phyloP scores from a whole-genome alignment of 768 basidiomycete genomes.

The Russula sp. region DNA sequence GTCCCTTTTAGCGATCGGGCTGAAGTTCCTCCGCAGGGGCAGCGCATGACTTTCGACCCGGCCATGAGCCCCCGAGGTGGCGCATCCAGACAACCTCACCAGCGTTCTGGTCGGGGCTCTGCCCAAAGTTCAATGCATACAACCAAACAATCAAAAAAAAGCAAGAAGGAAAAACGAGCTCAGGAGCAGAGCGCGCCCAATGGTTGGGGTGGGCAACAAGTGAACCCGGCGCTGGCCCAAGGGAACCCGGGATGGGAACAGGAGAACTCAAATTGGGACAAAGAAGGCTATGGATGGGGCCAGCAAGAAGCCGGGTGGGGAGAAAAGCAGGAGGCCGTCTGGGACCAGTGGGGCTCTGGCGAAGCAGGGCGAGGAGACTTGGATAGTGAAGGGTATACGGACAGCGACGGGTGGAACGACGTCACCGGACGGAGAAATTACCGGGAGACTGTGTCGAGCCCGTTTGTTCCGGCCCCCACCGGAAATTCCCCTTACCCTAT shows the following conservation, averaged over 20 bases:
- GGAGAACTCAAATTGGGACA: not conserved
- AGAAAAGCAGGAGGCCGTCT: not conserved
- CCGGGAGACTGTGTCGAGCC: slow-evolving; percentile 4
- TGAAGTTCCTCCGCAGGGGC: slow-evolving; percentile 7
- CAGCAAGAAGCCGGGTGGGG: not conserved
- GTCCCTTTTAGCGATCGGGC: not conserved
- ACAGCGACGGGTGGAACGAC: slow-evolving; percentile 16
- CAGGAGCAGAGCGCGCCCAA: slow-evolving; percentile 3
- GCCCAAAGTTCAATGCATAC: slow-evolving; percentile 2
- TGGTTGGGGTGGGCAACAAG: slow-evolving; percentile 5
- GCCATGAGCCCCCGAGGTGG: slow-evolving; percentile 5
- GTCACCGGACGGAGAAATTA: slow-evolving; percentile 4
- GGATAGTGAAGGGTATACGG: slow-evolving; percentile 13
- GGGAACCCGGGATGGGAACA: not conserved
- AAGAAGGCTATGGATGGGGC: not conserved
- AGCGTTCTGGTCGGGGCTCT: not conserved
- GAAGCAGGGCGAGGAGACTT: slow-evolving; percentile 1
- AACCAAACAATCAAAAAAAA: slow-evolving; percentile 6
- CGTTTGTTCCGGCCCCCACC: slow-evolving; percentile 4
- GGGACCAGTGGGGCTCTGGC: slow-evolving; percentile 1
- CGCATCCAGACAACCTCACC: not conserved
- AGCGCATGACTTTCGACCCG: slow-evolving; percentile 13
- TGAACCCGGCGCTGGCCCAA: not conserved
- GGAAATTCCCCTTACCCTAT: slow-evolving; percentile 16
- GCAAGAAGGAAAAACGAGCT: slow-evolving; percentile 13